Percentiles rank a stretch among this genome's conserved stretches.
These are phyloP conservation scores for Boletus semigastroideus DNA, from an alignment of 1,284 basidiomycete genomes.

Conservation along the genomic window DNA sequence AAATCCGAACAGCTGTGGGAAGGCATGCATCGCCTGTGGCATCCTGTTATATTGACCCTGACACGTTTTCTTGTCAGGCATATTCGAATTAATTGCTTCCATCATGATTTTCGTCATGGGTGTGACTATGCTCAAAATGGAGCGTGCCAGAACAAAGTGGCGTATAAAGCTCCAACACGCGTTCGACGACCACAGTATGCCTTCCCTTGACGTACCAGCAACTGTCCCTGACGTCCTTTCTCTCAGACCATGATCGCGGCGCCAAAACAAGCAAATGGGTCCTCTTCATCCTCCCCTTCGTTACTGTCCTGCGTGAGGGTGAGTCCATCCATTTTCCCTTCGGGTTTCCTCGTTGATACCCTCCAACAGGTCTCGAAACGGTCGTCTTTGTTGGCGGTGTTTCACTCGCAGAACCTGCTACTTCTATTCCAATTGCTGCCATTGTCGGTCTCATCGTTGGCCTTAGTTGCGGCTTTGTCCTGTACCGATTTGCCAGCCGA, in stretches of 20 bases:
- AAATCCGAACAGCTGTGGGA: slow-evolving; percentile 79
- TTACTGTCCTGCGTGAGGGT: slow-evolving; percentile 92
- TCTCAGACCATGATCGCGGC: slow-evolving; percentile 38
- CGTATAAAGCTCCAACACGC: slow-evolving; percentile 81
- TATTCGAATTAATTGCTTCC: slow-evolving; percentile 80
- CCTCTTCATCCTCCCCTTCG: slow-evolving; percentile 83
- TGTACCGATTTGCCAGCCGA: slow-evolving; percentile 76
- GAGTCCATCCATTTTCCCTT: neutral
- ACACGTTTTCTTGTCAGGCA: slow-evolving; percentile 41
- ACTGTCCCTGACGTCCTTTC: neutral
- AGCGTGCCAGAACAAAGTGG: slow-evolving; percentile 85
- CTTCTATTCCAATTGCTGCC: slow-evolving; percentile 85
- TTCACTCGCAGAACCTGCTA: slow-evolving; percentile 76
- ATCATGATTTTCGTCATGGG: slow-evolving; percentile 85
- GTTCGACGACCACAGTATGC: slow-evolving; percentile 61
- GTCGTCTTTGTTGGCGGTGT: slow-evolving; percentile 94
- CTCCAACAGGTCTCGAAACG: slow-evolving; percentile 71
- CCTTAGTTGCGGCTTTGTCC: slow-evolving; percentile 62
- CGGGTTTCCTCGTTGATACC: neutral
- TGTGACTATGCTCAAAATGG: slow-evolving; percentile 73
- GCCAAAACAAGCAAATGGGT: slow-evolving; percentile 73
- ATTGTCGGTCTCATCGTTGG: slow-evolving; percentile 83
- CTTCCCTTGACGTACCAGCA: neutral
- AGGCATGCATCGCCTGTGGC: slow-evolving; percentile 28
- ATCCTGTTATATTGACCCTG: neutral